Evolutionary conservation across 345 rosid genomes (phyloP).

Genomic region (Boechera divaricarpa): DNA sequence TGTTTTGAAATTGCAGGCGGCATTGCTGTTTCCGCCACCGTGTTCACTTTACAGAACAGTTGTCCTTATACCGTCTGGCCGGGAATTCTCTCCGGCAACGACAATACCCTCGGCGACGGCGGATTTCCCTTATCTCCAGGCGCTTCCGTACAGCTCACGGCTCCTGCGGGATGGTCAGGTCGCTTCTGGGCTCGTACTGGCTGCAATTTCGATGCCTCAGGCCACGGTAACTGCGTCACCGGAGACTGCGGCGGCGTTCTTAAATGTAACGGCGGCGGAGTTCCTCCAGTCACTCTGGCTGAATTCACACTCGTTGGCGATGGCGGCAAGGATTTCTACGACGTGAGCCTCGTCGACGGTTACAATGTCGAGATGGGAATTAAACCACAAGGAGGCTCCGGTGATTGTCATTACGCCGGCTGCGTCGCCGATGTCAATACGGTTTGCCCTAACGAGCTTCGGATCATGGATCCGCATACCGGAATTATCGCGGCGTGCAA

Average conservation of each 20-base stretch:
- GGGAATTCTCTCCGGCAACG: conserved; percentile 74
- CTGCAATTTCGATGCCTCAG: conserved; percentile 73
- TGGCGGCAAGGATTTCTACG: conserved; percentile 74
- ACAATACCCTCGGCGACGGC: conserved; percentile 69
- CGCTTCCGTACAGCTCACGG: conserved; percentile 56
- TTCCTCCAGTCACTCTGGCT: conserved; percentile 68
- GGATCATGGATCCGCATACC: conserved; percentile 50
- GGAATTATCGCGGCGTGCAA: conserved; percentile 73
- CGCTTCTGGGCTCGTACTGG: conserved; percentile 90
- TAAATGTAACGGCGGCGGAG: conserved; percentile 77
- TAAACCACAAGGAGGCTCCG: conserved; percentile 64
- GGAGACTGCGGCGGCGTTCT: conserved; percentile 82
- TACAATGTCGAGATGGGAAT: conserved; percentile 85
- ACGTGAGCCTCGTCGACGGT: conserved; percentile 94
- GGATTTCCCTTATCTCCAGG: conserved; percentile 66
- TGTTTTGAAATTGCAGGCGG: conserved; percentile 19
- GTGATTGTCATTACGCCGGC: conserved; percentile 80
- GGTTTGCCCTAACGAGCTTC: conserved; percentile 70
- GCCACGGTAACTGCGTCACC: conserved; percentile 68
- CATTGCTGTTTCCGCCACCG: conserved; percentile 54
- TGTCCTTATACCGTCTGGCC: conserved; percentile 88
- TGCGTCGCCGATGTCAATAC: conserved; percentile 72
- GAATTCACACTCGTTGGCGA: conserved; percentile 70
- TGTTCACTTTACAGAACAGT: conserved; percentile 71
- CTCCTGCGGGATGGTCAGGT: conserved; percentile 87